Base-by-base conservation (phyloP, 331 rosid genomes). In the Rosa hybrid region DNA sequence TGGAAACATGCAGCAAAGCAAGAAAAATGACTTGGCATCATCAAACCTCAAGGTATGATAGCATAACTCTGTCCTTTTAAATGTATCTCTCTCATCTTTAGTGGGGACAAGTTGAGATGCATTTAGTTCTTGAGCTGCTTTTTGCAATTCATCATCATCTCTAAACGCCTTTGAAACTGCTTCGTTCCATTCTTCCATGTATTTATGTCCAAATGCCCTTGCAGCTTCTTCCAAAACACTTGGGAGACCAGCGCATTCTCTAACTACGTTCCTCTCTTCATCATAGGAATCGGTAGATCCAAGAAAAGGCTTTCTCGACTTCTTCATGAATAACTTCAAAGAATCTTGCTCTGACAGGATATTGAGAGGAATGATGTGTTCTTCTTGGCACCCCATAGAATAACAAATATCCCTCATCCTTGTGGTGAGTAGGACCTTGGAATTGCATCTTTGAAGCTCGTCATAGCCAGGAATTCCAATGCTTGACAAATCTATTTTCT, bases 1-100 rank as follows among this genome's bases (percentile, higher is more conserved):
- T 27, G 77, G 71, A 51, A 79, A 79, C 39, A 79, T 76, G 23
- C 77, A 59, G 46, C 77, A 79, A 7, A 79, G 44, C 82, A 71
- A 71, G 71, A 79, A 71, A 23, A 54, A 70, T 0, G n/a, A 51
- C 63, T 71, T 70, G 16, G 16, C 38, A 11, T 57, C 77, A 8
- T 41, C 30, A 7, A 3, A n/a, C 6, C 56, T 45, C 71, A 71
- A 71, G 57, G 38, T 42, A 45, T 79, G 34, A 48, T 38, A 79
- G 77, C 71, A 57, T 39, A 79, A 56, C 71, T 38, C 16, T 44
- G 71, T 54, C 10, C 71, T 20, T 9, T 59, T 45, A n/a, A 54
- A 44, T 8, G n/a, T 54, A 13, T 48, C 48, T 7, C 48, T 21
- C 39, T 27, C 50, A 30, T 79, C 62, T 17, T 71, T 68, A 13